These are phyloP conservation scores for Trichoderma arundinaceum DNA, from an alignment of 2,329 filamentous ascomycete species.

Conservation along the genomic window DNA sequence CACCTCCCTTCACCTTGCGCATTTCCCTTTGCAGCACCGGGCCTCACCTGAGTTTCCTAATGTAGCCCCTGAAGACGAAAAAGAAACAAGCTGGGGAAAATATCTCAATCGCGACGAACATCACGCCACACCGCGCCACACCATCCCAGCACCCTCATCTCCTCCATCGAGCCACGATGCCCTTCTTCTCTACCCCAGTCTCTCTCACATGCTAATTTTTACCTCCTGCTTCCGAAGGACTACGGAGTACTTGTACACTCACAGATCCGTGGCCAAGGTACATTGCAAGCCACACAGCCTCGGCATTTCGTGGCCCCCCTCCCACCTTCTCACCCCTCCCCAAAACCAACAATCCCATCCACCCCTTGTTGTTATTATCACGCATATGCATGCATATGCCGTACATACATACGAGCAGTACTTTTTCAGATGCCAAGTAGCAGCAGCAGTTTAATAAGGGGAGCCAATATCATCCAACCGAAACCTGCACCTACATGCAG, in stretches of 20 bases:
- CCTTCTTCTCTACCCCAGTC: background rate
- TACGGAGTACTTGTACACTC: no score
- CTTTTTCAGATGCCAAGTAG: no score
- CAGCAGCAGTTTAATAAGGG: no score
- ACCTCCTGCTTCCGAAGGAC: background rate
- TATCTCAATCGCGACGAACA: background rate
- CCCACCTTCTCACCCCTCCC: background rate
- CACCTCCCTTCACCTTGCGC: background rate
- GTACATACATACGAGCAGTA: conserved; percentile 12
- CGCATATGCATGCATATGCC: conserved; percentile 24
- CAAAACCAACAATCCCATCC: background rate
- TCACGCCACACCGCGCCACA: background rate
- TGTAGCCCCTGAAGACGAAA: background rate
- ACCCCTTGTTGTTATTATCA: background rate
- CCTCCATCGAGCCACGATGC: no score
- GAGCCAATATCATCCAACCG: no score
- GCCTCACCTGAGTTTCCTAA: background rate
- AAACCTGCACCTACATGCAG: no score
- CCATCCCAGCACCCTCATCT: background rate
- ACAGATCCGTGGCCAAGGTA: background rate
- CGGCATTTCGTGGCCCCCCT: conserved; percentile 9
- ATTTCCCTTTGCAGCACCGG: background rate
- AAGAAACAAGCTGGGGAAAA: background rate
- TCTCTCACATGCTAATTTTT: conserved; percentile 15
- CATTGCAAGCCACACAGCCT: conserved; percentile 14